Conservation (phyloP, 192 early-diverging fungal species). For the Thoreauomyces humboldtii region DNA sequence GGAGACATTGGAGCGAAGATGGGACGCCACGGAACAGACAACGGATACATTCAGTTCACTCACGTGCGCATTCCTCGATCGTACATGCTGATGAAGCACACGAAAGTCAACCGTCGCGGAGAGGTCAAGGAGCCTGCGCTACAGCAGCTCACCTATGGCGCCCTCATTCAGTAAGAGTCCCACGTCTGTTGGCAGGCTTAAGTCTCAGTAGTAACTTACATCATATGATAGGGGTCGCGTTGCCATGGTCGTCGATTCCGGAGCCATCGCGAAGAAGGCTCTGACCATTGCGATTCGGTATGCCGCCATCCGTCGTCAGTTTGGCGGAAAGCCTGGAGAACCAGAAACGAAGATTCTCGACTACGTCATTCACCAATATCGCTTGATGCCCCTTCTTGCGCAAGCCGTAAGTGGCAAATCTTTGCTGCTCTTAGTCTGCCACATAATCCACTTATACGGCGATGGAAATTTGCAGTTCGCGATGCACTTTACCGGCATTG, state of each 20-base stretch:
- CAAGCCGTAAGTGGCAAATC: slow-evolving; percentile 48
- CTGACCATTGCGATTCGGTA: slow-evolving; percentile 89
- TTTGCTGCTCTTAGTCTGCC: slow-evolving; percentile 3
- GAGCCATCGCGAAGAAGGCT: slow-evolving; percentile 84
- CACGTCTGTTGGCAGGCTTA: too few species aligned
- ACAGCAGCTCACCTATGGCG: slow-evolving; percentile 84
- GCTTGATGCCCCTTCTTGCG: slow-evolving; percentile 87
- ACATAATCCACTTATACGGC: too few species aligned
- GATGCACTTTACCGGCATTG: slow-evolving; percentile 85
- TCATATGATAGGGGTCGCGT: slow-evolving; percentile 57
- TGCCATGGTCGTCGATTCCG: slow-evolving; percentile 81
- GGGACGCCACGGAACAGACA: slow-evolving; percentile 88
- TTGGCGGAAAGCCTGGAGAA: slow-evolving; percentile 59
- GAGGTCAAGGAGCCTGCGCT: slow-evolving; percentile 77
- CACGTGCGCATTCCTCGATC: slow-evolving; percentile 85
- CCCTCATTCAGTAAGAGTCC: slow-evolving; percentile 75
- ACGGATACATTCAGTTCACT: slow-evolving; percentile 90
- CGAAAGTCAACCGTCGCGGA: slow-evolving; percentile 76
- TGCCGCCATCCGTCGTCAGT: slow-evolving; percentile 88
- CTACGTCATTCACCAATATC: slow-evolving; percentile 91
- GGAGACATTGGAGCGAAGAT: slow-evolving; percentile 94
- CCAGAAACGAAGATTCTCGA: slow-evolving; percentile 87
- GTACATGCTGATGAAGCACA: slow-evolving; percentile 92
- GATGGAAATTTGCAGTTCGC: too few species aligned
- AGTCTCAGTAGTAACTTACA: neutral